Percentiles rank a stretch among this genome's conserved stretches.
Evolutionary conservation across 1,139 yeast species (phyloP).

Genomic region (Groenewaldozyma auringiensis): DNA sequence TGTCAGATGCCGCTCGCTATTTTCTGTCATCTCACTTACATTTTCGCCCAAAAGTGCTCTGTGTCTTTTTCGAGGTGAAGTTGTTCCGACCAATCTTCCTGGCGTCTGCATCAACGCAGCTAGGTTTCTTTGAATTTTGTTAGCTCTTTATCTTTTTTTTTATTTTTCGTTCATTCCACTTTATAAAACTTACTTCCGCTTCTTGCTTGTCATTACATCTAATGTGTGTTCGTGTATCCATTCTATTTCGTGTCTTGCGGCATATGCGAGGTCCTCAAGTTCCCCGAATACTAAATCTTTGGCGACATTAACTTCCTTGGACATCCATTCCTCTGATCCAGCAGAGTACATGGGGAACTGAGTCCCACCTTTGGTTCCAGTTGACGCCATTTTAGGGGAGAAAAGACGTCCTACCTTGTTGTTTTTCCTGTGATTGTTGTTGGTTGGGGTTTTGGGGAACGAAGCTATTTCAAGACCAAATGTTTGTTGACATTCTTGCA

Average conservation of each 20-base stretch:
- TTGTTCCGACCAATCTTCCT: constrained; percentile 23
- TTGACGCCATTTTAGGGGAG: too few relatives aligned
- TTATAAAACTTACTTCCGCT: constrained; percentile 6
- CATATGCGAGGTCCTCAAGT: constrained; percentile 34
- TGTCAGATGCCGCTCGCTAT: neutral
- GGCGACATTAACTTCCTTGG: constrained; percentile 33
- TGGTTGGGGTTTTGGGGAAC: too few relatives aligned
- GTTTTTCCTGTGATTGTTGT: too few relatives aligned
- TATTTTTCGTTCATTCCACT: too few relatives aligned
- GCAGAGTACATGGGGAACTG: constrained; percentile 7
- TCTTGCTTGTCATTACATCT: constrained; percentile 21
- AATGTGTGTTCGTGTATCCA: constrained; percentile 35
- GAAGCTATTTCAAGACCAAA: too few relatives aligned
- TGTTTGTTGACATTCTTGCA: too few relatives aligned
- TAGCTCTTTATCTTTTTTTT: neutral
- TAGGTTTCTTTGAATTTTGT: constrained; percentile 19
- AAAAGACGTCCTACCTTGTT: too few relatives aligned
- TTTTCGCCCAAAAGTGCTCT: neutral
- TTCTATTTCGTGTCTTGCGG: constrained; percentile 34
- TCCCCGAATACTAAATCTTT: constrained; percentile 29
- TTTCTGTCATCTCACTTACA: neutral
- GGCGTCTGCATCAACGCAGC: constrained; percentile 31
- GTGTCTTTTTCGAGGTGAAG: constrained; percentile 28
- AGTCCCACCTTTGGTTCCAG: too few relatives aligned
- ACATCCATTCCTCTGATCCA: constrained; percentile 42